These are phyloP conservation scores for Fagopyrum tataricum DNA, from an alignment of 148 eudicot genomes.

Conservation along the genomic window DNA sequence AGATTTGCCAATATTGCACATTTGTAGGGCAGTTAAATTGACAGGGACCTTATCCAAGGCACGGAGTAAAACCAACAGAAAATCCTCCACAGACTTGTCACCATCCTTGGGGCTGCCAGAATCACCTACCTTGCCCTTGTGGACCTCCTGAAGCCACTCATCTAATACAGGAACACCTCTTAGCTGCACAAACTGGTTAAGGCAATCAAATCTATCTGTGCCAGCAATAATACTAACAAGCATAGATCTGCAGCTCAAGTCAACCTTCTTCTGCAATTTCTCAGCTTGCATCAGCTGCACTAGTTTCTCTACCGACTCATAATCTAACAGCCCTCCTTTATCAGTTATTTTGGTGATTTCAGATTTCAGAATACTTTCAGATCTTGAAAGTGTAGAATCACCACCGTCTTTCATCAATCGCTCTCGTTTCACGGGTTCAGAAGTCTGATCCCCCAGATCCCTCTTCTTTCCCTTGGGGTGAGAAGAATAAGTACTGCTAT, in stretches of 20 bases:
- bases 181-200: constrained; percentile 69
- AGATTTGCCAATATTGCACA: constrained; percentile 87
- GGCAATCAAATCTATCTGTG: constrained; percentile 82
- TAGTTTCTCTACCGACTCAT: constrained; percentile 65
- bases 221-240: constrained; percentile 69
- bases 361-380: constrained; percentile 42
- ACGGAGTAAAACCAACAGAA: constrained; percentile 74
- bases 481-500: constrained; percentile 41
- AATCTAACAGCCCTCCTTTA: constrained; percentile 69
- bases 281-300: constrained; percentile 79
- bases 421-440: constrained; percentile 63
- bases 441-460: constrained; percentile 55
- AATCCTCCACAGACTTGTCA: constrained; percentile 79
- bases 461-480: constrained; percentile 78
- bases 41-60: constrained; percentile 90
- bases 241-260: constrained; percentile 47
- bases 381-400: constrained; percentile 34
- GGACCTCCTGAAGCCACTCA: constrained; percentile 88
- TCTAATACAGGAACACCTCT: constrained; percentile 73
- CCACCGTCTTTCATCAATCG: constrained; percentile 51
- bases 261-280: constrained; percentile 52
- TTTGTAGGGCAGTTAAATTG: constrained; percentile 74
- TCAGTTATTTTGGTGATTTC: constrained; percentile 69
- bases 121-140: constrained; percentile 70
- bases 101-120: constrained; percentile 46